Evolutionary conservation across 108 stramenopile species (phyloP), one percentile per base, ranked within the genome.

Genomic region (Seminavis robusta): DNA sequence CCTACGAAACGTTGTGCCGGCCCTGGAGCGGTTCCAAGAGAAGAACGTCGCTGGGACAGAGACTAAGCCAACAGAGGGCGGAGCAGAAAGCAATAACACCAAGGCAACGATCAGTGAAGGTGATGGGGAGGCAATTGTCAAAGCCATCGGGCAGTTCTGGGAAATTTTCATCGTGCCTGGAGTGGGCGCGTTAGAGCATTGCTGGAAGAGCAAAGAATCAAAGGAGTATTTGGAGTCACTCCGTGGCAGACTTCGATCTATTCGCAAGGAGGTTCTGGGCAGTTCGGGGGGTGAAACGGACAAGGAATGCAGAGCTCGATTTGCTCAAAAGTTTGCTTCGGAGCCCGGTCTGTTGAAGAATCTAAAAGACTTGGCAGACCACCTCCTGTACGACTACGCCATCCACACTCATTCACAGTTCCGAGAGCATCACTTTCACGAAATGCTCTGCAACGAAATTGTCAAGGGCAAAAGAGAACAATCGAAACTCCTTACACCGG

Each of bases 361-460:
- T 26, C 44, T 67, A 7, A 54, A 23, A 46, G 33, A 19, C 58
- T 66, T 91, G 21, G 63, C 63, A 0, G 79, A 86, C 36, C 74
- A 82, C 38, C 67, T 88, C 29, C 28, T 83, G 20, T 77, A 73
- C 57, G 85, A 87, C 26, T 92, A 88, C 49, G 74, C 78, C 9
- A 55, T 73, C 7, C 74, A 74, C 24, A 32, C 36, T 4, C 68
- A 76, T 58, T 56, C 79, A 20, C 79, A 88, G 45, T 92, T 83
- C 68, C 69, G 72, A 24, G 82, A 77, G 34, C 80, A 86, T 60
- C 79, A 83, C 17, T 70, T 88, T 49, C 83, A 92, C 46, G 90
- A 92, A 61, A 83, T 80, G 84, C 61, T 83, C 39, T 88, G 83
- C 45, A 56, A 54, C 32, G 90, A 88, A 56, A 37, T 74, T 6